Evolutionary conservation across 1,284 basidiomycete genomes (phyloP), one percentile per base, ranked within the genome.

Genomic region (Ceratobasidium sp.): DNA sequence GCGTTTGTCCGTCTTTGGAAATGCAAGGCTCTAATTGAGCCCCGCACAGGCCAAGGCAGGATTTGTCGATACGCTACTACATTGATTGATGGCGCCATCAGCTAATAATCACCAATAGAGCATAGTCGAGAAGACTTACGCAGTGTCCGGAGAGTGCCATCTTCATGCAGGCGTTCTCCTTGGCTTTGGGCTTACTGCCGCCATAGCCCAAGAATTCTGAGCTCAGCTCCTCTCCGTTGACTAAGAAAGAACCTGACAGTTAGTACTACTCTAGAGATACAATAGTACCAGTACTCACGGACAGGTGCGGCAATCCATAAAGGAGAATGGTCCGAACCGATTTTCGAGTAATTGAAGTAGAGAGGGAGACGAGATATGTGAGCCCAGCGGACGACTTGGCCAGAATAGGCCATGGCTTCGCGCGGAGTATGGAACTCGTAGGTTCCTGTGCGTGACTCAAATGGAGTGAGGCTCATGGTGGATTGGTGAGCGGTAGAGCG

Each of bases 111-210:
- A n/a, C n/a, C n/a, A n/a, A n/a, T n/a, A 50, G 47, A n/a, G 18
- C 47, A 50, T 6, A 7, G 7, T 8, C 18, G 8, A n/a, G 7
- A n/a, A 38, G 11, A 28, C 58, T 61, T 46, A 70, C 67, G 28
- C 67, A 70, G 50, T 70, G 54, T n/a, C 67, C 67, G 18, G 67
- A 70, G 1, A 11, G 8, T 35, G 55, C 67, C 55, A 70, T 70
- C 32, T 70, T 70, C 30, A 43, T 54, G 26, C 67, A 70, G 11
- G 67, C 67, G 11, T 35, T 55, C 41, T 70, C 67, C 23, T 70
- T 70, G 13, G 67, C 67, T n/a, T 30, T 38, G 9, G 43, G 54
- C 44, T 70, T 70, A 46, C 44, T 46, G 14, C 7, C 16, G 6
- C n/a, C 67, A 38, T 70, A 70, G 21, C 67, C 67, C 18, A 58